A percentile compares a stretch with the other conserved stretches of the same genome.
These are phyloP conservation scores for Dictyostelium discoideum DNA, from an alignment of 78 protist species.

Conservation along the genomic window dicty_2.7 NC_007089.4:5620501-5621000, in stretches of 20 bases:
- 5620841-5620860: neutral
- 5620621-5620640: no score
- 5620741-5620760: neutral
- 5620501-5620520: no score
- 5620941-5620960: no score
- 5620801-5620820: neutral
- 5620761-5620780: neutral
- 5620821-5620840: neutral
- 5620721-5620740: no score
- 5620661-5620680: neutral
- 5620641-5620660: neutral
- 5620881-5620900: neutral
- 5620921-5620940: no score
- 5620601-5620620: no score
- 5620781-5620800: neutral
- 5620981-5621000: neutral
- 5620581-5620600: neutral
- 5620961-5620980: no score
- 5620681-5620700: neutral
- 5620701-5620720: neutral
- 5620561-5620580: neutral
- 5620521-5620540: neutral
- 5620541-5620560: neutral
- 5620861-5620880: no score
- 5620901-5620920: neutral